Evolutionary conservation across 495 filamentous ascomycete species (phyloP).

Genomic region (Penicillium verhagenii): DNA sequence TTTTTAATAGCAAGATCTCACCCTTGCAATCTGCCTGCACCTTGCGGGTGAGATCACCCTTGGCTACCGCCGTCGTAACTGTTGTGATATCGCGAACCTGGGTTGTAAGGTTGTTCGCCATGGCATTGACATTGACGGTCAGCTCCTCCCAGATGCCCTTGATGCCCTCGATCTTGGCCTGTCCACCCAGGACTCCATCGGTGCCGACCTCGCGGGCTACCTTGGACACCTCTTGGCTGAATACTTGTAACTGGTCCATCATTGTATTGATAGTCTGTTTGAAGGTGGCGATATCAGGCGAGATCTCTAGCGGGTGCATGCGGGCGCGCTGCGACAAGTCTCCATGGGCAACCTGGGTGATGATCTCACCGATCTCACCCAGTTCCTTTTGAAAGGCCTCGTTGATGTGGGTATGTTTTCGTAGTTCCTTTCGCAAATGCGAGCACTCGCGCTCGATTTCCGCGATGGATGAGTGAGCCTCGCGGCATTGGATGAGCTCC

Average conservation of each 20-base stretch:
- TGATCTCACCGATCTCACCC: conserved; percentile 87
- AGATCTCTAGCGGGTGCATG: conserved; percentile 87
- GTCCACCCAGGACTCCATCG: conserved; percentile 84
- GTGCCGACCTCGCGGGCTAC: conserved; percentile 91
- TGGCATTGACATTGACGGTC: conserved; percentile 90
- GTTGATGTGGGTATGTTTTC: conserved; percentile 89
- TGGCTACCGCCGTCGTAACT: conserved; percentile 87
- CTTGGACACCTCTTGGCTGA: conserved; percentile 87
- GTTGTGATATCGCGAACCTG: conserved; percentile 93
- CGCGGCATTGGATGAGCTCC: conserved; percentile 39
- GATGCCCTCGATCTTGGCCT: conserved; percentile 83
- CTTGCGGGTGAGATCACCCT: conserved; percentile 86
- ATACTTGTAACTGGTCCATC: conserved; percentile 93
- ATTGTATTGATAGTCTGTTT: conserved; percentile 89
- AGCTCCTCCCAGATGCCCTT: conserved; percentile 93
- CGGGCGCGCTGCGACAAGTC: conserved; percentile 90
- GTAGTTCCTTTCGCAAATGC: conserved; percentile 73
- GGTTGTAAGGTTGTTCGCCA: conserved; percentile 85
- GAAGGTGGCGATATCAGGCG: conserved; percentile 90
- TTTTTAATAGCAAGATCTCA: conserved; percentile 84
- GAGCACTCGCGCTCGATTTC: conserved; percentile 51
- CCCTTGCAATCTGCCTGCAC: conserved; percentile 88
- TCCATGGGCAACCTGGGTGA: conserved; percentile 84
- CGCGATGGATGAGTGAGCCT: conserved; percentile 19
- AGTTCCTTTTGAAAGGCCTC: conserved; percentile 91